phyloP scores from a whole-genome alignment of 2,329 filamentous ascomycete genomes.

The Alternaria arbusti region DNA sequence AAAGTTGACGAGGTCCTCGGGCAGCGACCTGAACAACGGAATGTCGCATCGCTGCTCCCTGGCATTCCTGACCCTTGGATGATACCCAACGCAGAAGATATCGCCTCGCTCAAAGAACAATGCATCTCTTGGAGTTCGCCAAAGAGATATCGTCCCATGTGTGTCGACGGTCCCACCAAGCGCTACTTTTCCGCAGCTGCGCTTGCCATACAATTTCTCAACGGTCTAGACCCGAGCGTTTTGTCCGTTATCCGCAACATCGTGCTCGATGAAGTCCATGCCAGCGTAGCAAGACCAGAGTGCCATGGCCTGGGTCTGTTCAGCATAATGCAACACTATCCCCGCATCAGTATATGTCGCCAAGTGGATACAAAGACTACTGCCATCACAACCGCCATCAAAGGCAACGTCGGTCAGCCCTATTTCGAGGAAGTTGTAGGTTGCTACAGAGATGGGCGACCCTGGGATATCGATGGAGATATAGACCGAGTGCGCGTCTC shows the following conservation, averaged over 20 bases:
- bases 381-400: neutral
- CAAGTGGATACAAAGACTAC: neutral
- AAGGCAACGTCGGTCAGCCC: neutral
- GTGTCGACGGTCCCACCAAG: neutral
- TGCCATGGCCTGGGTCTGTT: neutral
- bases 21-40: neutral
- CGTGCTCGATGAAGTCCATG: neutral
- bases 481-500: neutral
- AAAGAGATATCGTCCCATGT: neutral
- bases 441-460: neutral
- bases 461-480: neutral
- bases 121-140: neutral
- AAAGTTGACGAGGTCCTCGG: neutral
- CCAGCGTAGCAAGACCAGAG: neutral
- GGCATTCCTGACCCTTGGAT: neutral
- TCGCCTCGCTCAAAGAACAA: neutral
- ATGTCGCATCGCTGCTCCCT: neutral
- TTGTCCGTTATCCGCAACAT: neutral
- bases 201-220: neutral
- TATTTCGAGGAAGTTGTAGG: neutral
- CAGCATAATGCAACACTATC: neutral
- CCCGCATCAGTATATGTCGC: neutral
- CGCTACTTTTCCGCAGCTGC: neutral
- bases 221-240: neutral
- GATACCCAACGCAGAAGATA: neutral